Percentiles rank a stretch among this genome's conserved stretches.
Conservation (phyloP, 306 rosid genomes). For the Cucurbita ficifolia region DNA sequence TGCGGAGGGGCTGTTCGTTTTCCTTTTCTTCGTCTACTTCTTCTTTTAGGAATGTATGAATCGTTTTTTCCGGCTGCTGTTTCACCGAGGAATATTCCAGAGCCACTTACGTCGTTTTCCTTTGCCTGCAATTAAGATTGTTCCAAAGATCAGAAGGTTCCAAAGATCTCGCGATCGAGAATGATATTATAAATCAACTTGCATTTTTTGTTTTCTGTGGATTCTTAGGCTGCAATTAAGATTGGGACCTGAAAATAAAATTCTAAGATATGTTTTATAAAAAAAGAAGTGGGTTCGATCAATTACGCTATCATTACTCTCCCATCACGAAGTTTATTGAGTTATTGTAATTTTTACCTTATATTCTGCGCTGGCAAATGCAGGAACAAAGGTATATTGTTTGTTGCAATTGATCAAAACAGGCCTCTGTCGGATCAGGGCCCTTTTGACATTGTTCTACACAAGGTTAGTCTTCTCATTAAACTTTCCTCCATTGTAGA, state of each 20-base stretch:
- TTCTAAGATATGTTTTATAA: neutral
- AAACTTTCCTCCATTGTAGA: neutral
- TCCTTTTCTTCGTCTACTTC: neutral
- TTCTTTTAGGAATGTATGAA: neutral
- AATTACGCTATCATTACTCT: neutral
- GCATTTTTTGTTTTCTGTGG: neutral
- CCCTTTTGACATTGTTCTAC: conserved; percentile 77
- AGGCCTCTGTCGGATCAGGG: conserved; percentile 74
- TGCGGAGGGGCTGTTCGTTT: neutral
- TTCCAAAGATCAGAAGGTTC: neutral
- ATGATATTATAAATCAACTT: neutral
- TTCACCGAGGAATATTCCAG: neutral
- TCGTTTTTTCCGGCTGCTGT: neutral
- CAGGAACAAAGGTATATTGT: conserved; percentile 73
- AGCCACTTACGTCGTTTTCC: conserved; percentile 28
- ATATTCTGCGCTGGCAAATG: conserved; percentile 5
- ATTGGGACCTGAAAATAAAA: neutral
- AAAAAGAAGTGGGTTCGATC: neutral
- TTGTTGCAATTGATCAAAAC: conserved; percentile 69
- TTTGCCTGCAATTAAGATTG: conserved; percentile 2
- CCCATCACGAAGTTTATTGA: neutral
- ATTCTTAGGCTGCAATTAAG: neutral
- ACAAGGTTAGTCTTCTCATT: conserved; percentile 45
- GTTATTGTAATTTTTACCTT: neutral
- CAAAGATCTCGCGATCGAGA: neutral